A percentile compares a stretch with the other conserved stretches of the same genome.
These are phyloP conservation scores for Tylopilus plumbeoviolaceoides DNA, from an alignment of 768 basidiomycete genomes.

Conservation along the genomic window DNA sequence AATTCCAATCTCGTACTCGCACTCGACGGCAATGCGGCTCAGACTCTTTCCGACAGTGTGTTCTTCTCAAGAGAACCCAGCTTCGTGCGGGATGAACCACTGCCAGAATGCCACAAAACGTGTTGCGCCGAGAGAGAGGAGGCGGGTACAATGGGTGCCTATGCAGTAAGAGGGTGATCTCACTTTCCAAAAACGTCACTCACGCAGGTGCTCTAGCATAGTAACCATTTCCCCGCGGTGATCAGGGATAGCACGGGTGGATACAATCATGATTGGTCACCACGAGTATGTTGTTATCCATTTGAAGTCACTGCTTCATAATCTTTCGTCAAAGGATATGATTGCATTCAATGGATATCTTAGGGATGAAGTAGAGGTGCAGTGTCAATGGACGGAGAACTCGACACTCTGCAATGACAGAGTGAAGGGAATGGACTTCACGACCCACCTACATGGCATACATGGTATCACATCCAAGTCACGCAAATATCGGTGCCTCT, in stretches of 20 bases:
- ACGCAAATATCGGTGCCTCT: neutral
- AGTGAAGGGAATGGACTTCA: neutral
- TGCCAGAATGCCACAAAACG: neutral
- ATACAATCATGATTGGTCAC: neutral
- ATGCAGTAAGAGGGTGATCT: neutral
- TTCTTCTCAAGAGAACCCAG: neutral
- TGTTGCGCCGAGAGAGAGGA: neutral
- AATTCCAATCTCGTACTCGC: too few relatives aligned
- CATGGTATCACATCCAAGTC: neutral
- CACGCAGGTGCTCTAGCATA: too few relatives aligned
- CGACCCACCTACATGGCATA: neutral
- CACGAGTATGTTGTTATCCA: neutral
- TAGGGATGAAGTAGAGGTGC: neutral
- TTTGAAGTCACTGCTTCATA: neutral
- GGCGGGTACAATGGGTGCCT: too few relatives aligned
- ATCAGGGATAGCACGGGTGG: neutral
- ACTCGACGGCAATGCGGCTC: neutral
- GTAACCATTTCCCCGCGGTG: too few relatives aligned
- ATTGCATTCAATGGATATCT: neutral
- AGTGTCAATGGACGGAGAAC: conserved; percentile 1
- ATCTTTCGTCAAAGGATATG: neutral
- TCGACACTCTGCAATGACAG: neutral
- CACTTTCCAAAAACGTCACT: too few relatives aligned
- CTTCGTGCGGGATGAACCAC: neutral
- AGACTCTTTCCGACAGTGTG: neutral